Evolutionary conservation across 352 stramenopile species (phyloP).

Genomic region (Aphanomyces cochlioides): DNA sequence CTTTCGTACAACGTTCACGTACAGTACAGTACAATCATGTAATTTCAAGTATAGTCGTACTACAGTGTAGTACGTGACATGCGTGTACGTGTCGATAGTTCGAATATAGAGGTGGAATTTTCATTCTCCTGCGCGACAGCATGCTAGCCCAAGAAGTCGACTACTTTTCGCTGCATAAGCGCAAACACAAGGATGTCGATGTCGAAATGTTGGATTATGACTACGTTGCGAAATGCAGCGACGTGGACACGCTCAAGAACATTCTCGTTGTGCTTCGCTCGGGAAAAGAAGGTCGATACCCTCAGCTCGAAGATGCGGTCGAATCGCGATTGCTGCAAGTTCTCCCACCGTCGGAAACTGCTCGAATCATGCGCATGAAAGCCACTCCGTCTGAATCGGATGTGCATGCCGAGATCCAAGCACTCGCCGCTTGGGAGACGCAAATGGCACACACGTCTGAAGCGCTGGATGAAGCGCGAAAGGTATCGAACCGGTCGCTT

Average conservation of each 20-base stretch:
- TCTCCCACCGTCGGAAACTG: conserved; percentile 70
- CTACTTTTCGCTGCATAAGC: conserved; percentile 72
- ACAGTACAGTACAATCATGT: not conserved
- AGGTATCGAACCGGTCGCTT: conserved; percentile 28
- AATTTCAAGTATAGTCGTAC: not conserved
- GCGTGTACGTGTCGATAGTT: conserved; percentile 15
- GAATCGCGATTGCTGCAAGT: conserved; percentile 77
- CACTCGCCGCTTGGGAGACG: conserved; percentile 61
- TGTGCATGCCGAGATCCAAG: conserved; percentile 47
- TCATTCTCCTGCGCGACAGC: not conserved
- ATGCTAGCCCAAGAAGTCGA: conserved; percentile 34
- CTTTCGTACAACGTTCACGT: not conserved
- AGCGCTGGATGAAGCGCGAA: conserved; percentile 40
- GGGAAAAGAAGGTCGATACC: conserved; percentile 88
- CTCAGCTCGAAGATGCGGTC: conserved; percentile 74
- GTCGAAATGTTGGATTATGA: conserved; percentile 91
- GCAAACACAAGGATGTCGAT: conserved; percentile 61
- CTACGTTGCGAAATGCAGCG: conserved; percentile 80
- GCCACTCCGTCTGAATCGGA: conserved; percentile 54
- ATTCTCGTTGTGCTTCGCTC: conserved; percentile 81
- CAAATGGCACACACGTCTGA: conserved; percentile 57
- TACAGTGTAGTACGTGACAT: conserved; percentile 42
- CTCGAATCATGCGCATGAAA: conserved; percentile 68
- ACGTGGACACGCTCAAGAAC: conserved; percentile 82
- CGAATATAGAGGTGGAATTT: not conserved